Conservation (phyloP, 495 filamentous ascomycete genomes). For the Ramalina peruviana region DNA sequence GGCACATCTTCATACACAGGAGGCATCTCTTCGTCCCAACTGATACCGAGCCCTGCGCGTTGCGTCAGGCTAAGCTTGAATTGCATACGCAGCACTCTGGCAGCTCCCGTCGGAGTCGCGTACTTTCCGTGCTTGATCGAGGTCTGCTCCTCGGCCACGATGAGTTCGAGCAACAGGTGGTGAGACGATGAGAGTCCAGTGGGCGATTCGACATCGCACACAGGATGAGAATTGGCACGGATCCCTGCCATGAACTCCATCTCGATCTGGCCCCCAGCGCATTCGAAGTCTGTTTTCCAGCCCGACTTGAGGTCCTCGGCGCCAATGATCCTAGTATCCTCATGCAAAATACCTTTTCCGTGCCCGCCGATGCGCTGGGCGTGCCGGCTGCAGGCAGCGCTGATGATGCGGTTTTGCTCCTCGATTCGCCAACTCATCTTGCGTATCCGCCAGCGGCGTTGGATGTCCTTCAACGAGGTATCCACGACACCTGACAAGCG, state of each 20-base stretch:
- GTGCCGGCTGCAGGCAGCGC: constrained; percentile 71
- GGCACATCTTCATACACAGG: constrained; percentile 93
- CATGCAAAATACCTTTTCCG: constrained; percentile 63
- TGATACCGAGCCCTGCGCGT: constrained; percentile 75
- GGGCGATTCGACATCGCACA: constrained; percentile 70
- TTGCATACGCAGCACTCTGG: constrained; percentile 85
- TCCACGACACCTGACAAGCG: constrained; percentile 66
- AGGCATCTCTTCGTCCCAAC: constrained; percentile 93
- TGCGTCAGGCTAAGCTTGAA: constrained; percentile 73
- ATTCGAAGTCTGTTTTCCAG: constrained; percentile 92
- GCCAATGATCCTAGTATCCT: constrained; percentile 62
- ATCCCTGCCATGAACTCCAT: constrained; percentile 68
- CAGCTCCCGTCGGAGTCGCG: constrained; percentile 76
- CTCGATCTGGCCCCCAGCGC: constrained; percentile 57
- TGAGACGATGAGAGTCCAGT: constrained; percentile 70
- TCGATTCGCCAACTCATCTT: constrained; percentile 90
- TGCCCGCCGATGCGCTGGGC: constrained; percentile 53
- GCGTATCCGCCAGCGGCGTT: constrained; percentile 73
- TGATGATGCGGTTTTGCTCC: constrained; percentile 65
- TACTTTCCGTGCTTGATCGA: constrained; percentile 53
- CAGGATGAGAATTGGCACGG: constrained; percentile 42
- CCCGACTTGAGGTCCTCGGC: constrained; percentile 62
- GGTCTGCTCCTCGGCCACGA: constrained; percentile 84
- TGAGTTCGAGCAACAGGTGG: constrained; percentile 79
- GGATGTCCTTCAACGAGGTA: constrained; percentile 37